These are phyloP conservation scores for Amphicarpaea edgeworthii DNA, from an alignment of 306 rosid genomes.

Conservation along the genomic window DNA sequence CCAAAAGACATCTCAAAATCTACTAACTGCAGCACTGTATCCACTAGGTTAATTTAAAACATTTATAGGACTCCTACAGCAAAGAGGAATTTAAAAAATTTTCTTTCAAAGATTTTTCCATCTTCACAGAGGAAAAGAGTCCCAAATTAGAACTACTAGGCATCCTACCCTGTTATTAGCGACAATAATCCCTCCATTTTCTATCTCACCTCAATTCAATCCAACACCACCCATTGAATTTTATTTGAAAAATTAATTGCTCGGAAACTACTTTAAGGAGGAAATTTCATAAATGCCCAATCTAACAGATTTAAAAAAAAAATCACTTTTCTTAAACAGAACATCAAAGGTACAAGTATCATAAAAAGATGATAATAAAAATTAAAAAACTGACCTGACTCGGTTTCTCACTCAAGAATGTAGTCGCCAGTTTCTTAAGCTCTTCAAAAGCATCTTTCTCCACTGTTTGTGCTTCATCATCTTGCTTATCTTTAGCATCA, in stretches of 20 bases:
- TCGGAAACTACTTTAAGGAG: not conserved
- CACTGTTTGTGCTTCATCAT: slow-evolving; percentile 61
- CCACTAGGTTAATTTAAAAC: not conserved
- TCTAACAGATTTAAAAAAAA: not conserved
- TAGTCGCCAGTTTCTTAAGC: slow-evolving; percentile 85
- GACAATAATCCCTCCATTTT: not conserved
- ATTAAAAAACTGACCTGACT: slow-evolving; percentile 55
- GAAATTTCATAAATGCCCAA: not conserved
- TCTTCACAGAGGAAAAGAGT: not conserved
- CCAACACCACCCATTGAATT: not conserved
- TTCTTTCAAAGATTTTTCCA: not conserved
- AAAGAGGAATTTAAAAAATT: not conserved
- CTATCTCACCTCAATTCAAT: not conserved
- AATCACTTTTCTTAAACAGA: not conserved
- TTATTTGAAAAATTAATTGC: not conserved
- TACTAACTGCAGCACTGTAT: not conserved
- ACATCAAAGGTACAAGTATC: not conserved
- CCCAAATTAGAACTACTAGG: not conserved
- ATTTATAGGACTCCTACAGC: not conserved
- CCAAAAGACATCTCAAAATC: not conserved
- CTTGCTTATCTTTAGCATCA: slow-evolving; percentile 54
- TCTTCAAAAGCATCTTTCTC: slow-evolving; percentile 93
- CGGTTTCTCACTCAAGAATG: slow-evolving; percentile 70
- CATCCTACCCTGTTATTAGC: not conserved
- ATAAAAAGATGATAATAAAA: not conserved